A percentile compares a stretch with the other conserved stretches of the same genome.
phyloP scores from a whole-genome alignment of 139 green algal species.

The Pleodorina starrii region DNA sequence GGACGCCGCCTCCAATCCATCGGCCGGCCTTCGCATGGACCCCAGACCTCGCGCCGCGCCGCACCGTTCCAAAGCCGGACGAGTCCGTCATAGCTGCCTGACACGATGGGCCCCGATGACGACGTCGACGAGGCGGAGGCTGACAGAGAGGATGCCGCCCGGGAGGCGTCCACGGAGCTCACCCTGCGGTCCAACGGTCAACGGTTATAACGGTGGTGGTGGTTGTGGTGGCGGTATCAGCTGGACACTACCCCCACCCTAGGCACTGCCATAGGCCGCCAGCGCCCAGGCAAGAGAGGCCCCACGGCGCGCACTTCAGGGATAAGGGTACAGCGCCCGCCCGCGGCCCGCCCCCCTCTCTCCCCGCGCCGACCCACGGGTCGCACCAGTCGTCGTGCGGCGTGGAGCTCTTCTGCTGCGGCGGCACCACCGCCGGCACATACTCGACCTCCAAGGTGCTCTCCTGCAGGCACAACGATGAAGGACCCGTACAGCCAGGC shows the following conservation, averaged over 20 bases:
- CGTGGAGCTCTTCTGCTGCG: conserved; percentile 68
- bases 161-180: conserved; percentile 64
- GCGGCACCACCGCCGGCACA: conserved; percentile 89
- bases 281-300: too few relatives aligned
- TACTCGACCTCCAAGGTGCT: conserved; percentile 92
- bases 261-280: too few relatives aligned
- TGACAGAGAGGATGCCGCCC: not conserved
- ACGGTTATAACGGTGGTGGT: not conserved
- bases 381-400: conserved; percentile 88
- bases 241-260: too few relatives aligned
- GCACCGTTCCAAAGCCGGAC: conserved; percentile 64
- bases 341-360: not conserved
- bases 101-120: conserved; percentile 61
- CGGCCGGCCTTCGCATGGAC: too few relatives aligned
- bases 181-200: conserved; percentile 65
- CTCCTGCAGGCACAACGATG: conserved; percentile 72
- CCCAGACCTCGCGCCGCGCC: conserved; percentile 10
- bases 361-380: not conserved
- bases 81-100: conserved; percentile 75
- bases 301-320: too few relatives aligned
- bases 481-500: not conserved
- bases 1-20: too few relatives aligned
- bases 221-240: not conserved
- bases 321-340: too few relatives aligned
- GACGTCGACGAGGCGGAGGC: too few relatives aligned